Evolutionary conservation across 768 basidiomycete genomes (phyloP).

Genomic region (Termitomyces sp.): DNA sequence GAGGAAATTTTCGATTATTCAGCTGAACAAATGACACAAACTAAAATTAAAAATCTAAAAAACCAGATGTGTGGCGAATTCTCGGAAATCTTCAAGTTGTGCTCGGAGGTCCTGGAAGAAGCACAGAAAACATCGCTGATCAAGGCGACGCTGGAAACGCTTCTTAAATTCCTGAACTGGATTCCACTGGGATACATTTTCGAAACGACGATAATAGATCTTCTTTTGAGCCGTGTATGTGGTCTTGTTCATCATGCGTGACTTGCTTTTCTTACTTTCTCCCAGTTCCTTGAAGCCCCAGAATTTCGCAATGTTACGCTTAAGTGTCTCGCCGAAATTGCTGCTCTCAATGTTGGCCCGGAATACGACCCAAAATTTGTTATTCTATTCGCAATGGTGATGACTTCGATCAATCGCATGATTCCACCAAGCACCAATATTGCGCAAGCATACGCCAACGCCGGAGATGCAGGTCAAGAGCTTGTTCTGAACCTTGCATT

Average conservation of each 20-base stretch:
- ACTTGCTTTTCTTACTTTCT: slow-evolving; percentile 7
- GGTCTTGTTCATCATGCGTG: neutral
- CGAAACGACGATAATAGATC: slow-evolving; percentile 95
- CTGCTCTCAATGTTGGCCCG: slow-evolving; percentile 86
- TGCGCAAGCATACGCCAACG: slow-evolving; percentile 83
- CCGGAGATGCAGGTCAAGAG: slow-evolving; percentile 91
- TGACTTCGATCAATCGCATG: slow-evolving; percentile 97
- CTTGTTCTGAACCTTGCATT: slow-evolving; percentile 94
- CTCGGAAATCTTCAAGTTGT: slow-evolving; percentile 96
- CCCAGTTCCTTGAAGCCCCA: slow-evolving; percentile 90
- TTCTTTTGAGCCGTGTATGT: slow-evolving; percentile 84
- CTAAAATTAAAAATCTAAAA: slow-evolving; percentile 95
- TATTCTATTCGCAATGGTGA: slow-evolving; percentile 95
- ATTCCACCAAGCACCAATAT: slow-evolving; percentile 95
- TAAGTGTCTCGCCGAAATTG: slow-evolving; percentile 96
- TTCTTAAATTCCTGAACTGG: slow-evolving; percentile 97
- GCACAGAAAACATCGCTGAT: slow-evolving; percentile 95
- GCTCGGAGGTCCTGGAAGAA: slow-evolving; percentile 93
- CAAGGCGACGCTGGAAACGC: slow-evolving; percentile 90
- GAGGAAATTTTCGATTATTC: slow-evolving; percentile 99
- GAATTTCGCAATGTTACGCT: slow-evolving; percentile 97
- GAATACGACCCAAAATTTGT: slow-evolving; percentile 99
- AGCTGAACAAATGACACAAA: slow-evolving; percentile 97
- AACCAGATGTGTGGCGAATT: slow-evolving; percentile 98
- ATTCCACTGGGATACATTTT: slow-evolving; percentile 99